Evolutionary conservation across 1,284 basidiomycete species (phyloP).

Genomic region (Boletellus deceptivus): DNA sequence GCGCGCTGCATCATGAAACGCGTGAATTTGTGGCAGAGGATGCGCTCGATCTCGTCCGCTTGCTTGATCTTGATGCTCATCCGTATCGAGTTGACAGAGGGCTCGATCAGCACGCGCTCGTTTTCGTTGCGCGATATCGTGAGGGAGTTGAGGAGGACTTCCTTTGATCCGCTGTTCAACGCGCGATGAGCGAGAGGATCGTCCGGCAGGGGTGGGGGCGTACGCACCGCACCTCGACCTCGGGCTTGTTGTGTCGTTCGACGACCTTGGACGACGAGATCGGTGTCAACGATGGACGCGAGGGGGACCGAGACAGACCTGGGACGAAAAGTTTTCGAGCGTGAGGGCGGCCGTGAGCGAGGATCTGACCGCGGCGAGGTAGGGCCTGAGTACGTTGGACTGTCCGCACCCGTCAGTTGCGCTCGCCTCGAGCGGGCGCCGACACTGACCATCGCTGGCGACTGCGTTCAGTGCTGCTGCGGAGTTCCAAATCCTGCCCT

Average conservation of each 20-base stretch:
- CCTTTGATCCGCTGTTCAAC: conserved; percentile 74
- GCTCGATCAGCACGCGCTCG: conserved; percentile 95
- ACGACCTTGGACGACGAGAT: conserved; percentile 61
- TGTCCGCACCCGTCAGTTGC: conserved; percentile 31
- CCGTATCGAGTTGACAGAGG: conserved; percentile 95
- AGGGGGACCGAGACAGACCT: conserved; percentile 49
- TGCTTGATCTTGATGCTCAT: conserved; percentile 98
- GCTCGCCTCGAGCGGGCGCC: neutral
- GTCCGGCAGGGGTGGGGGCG: neutral
- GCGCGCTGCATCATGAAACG: conserved; percentile 99
- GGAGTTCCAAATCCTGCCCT: conserved; percentile 37
- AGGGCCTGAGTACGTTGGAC: conserved; percentile 87
- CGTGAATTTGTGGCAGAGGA: conserved; percentile 98
- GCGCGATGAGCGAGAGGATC: neutral
- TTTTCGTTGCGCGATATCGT: conserved; percentile 96
- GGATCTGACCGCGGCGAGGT: conserved; percentile 93
- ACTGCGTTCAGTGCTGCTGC: conserved; percentile 17
- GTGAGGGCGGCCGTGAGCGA: conserved; percentile 97
- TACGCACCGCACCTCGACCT: conserved; percentile 81
- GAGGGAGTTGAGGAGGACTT: conserved; percentile 91
- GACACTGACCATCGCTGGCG: conserved; percentile 46
- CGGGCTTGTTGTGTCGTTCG: conserved; percentile 95
- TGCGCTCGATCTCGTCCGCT: conserved; percentile 97
- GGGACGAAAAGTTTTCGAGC: conserved; percentile 95
- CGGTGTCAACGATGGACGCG: neutral